A percentile compares a stretch with the other conserved stretches of the same genome.
Evolutionary conservation across 345 rosid species (phyloP).

Genomic region (Gossypium herbaceum): DNA sequence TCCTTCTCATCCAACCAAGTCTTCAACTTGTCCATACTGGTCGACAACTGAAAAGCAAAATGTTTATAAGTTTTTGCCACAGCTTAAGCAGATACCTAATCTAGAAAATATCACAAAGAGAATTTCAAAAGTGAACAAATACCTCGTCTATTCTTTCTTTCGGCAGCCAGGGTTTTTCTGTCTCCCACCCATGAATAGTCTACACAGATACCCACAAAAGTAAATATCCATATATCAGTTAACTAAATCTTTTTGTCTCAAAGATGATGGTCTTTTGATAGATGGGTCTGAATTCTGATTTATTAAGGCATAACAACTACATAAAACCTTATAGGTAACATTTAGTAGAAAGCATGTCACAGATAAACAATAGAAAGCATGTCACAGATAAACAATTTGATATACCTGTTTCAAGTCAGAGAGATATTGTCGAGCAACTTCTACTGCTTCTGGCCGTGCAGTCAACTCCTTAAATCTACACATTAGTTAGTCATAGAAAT

Average conservation of each 20-base stretch:
- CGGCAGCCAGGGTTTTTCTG: constrained; percentile 87
- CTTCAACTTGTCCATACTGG: constrained; percentile 58
- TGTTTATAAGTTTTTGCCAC: background rate
- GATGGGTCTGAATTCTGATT: too few species aligned
- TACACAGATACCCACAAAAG: constrained; percentile 32
- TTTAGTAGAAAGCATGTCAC: background rate
- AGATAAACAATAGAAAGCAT: background rate
- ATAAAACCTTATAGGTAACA: background rate
- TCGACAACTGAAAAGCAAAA: constrained; percentile 42
- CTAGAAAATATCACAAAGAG: background rate
- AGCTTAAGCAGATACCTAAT: background rate
- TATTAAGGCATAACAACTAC: background rate
- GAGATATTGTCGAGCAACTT: constrained; percentile 58
- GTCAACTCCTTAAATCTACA: constrained; percentile 72
- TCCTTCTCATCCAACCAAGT: constrained; percentile 86
- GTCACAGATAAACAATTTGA: constrained; percentile 7
- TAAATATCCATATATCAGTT: constrained; percentile 1
- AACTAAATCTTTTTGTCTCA: background rate
- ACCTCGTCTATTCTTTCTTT: constrained; percentile 78
- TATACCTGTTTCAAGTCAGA: constrained; percentile 41
- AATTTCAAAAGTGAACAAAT: constrained; percentile 10
- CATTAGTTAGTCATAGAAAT: constrained; percentile 2
- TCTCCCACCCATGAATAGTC: constrained; percentile 67
- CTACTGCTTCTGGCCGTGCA: constrained; percentile 70
- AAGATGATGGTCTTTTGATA: background rate